phyloP scores from a whole-genome alignment of 345 rosid genomes.

The Salix caprea region DNA sequence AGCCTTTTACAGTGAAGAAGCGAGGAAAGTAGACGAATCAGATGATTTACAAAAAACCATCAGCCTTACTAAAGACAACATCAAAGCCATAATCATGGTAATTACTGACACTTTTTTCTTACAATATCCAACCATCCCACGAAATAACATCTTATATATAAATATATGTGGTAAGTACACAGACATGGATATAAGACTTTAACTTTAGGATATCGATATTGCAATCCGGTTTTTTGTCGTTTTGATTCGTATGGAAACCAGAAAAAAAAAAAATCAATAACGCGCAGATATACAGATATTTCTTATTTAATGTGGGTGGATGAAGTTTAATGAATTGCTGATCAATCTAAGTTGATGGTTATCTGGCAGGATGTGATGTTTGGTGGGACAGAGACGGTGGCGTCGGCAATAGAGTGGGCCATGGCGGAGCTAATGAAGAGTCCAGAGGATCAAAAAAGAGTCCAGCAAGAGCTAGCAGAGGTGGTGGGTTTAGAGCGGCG shows the following conservation, averaged over 20 bases:
- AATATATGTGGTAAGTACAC: too few relatives aligned
- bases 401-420: constrained; percentile 92
- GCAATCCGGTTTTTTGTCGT: background rate
- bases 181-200: too few relatives aligned
- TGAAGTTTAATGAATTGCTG: background rate
- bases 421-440: constrained; percentile 68
- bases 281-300: background rate
- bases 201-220: too few relatives aligned
- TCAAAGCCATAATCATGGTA: constrained; percentile 96
- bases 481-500: constrained; percentile 74
- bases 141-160: background rate
- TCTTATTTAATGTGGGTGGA: background rate
- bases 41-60: constrained; percentile 58
- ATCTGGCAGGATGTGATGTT: constrained; percentile 82
- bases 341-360: background rate
- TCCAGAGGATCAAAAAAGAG: constrained; percentile 58
- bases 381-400: constrained; percentile 97
- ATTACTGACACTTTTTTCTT: background rate
- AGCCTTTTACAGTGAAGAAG: constrained; percentile 64
- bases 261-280: background rate
- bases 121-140: background rate
- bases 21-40: constrained; percentile 40
- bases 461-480: constrained; percentile 64
- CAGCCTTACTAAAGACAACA: constrained; percentile 63
- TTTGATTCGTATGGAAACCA: background rate